Conservation (phyloP, 169 alveolate genomes). For the Hammondia hammondi region DNA sequence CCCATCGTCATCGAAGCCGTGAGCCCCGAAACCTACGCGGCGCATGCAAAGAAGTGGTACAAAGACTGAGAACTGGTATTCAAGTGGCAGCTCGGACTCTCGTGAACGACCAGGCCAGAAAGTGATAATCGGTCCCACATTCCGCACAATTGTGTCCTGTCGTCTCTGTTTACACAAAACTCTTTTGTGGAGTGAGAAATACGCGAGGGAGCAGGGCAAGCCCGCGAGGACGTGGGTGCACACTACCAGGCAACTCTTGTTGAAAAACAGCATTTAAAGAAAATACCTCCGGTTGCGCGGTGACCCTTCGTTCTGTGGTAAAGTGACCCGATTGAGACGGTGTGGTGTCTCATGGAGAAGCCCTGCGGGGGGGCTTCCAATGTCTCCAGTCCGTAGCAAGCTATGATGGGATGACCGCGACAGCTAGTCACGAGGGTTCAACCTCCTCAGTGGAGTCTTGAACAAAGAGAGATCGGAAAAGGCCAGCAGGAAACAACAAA, state of each 20-base stretch:
- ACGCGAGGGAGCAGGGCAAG: too few species aligned
- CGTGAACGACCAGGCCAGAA: too few species aligned
- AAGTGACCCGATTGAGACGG: too few species aligned
- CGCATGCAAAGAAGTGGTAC: constrained; percentile 92
- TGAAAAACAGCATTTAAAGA: too few species aligned
- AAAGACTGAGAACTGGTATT: constrained; percentile 74
- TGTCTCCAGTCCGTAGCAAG: background rate
- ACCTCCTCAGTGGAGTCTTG: background rate
- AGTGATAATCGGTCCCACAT: too few species aligned
- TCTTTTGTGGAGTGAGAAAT: too few species aligned
- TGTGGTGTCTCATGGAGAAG: too few species aligned
- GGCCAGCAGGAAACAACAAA: background rate
- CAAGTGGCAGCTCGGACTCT: background rate
- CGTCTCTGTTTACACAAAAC: too few species aligned
- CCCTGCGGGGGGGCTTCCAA: background rate
- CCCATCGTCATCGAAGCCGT: constrained; percentile 92
- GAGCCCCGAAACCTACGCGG: constrained; percentile 90
- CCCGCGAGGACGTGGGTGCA: too few species aligned
- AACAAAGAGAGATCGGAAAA: background rate
- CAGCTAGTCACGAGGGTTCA: background rate
- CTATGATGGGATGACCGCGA: background rate
- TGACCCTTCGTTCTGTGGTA: too few species aligned
- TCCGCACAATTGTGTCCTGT: too few species aligned
- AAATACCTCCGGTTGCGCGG: too few species aligned
- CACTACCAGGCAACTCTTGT: background rate